A percentile compares a stretch with the other conserved stretches of the same genome.
Evolutionary conservation across 306 rosid species (phyloP).

Genomic region (Ochetophila trinervis): DNA sequence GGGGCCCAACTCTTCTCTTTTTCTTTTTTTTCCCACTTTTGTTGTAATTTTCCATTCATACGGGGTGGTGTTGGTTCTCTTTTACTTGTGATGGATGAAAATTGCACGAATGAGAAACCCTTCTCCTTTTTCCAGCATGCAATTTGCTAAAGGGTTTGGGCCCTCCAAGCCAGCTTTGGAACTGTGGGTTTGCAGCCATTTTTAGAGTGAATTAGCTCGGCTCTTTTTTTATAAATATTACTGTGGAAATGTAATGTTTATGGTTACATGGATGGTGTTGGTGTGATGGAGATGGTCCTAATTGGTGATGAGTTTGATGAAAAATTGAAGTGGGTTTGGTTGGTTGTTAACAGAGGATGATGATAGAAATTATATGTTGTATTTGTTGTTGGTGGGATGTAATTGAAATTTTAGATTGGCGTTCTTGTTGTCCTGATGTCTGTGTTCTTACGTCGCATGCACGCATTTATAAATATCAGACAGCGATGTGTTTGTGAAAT

Average conservation of each 20-base stretch:
- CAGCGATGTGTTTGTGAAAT: constrained; percentile 37
- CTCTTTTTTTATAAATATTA: background rate
- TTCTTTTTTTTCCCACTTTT: constrained; percentile 26
- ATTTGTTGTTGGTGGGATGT: constrained; percentile 37
- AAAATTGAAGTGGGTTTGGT: constrained; percentile 1
- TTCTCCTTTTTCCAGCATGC: constrained; percentile 35
- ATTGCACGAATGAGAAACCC: constrained; percentile 39
- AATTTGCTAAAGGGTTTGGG: constrained; percentile 25
- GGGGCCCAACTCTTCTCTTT: constrained; percentile 45
- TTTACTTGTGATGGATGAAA: constrained; percentile 35
- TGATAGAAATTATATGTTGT: background rate
- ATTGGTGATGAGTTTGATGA: background rate
- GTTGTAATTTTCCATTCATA: constrained; percentile 17
- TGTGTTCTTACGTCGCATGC: constrained; percentile 69
- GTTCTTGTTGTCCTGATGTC: constrained; percentile 47
- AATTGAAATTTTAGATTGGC: constrained; percentile 38
- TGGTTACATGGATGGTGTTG: background rate
- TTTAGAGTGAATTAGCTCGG: background rate
- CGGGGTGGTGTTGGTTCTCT: constrained; percentile 14
- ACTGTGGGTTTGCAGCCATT: background rate
- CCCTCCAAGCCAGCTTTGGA: no score
- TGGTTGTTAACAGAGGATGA: constrained; percentile 21
- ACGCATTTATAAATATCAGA: constrained; percentile 60
- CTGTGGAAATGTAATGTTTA: background rate
- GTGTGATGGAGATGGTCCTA: background rate